A percentile compares a stretch with the other conserved stretches of the same genome.
Evolutionary conservation across 202 grass and related monocot species (phyloP).

Genomic region (Digitaria exilis): DNA sequence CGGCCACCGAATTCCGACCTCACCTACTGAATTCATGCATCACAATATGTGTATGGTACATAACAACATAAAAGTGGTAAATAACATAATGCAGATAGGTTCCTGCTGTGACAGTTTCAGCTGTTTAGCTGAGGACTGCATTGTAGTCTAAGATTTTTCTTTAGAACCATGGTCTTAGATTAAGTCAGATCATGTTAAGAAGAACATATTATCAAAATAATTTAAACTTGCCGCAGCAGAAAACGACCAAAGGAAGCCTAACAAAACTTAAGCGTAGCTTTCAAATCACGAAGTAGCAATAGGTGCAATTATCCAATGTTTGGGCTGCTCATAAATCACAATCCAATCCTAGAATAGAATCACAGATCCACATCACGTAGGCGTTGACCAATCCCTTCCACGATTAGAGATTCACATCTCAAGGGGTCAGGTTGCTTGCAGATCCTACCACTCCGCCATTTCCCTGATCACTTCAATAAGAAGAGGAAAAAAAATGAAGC

Average conservation of each 20-base stretch:
- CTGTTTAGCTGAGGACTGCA: neutral
- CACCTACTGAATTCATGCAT: neutral
- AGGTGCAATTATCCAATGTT: neutral
- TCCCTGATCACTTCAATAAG: neutral
- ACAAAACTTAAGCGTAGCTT: neutral
- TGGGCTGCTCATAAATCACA: neutral
- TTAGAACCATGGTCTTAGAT: neutral
- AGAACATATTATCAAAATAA: neutral
- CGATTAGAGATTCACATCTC: slow-evolving; percentile 10
- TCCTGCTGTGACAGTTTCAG: neutral
- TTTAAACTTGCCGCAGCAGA: neutral
- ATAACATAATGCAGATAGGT: neutral
- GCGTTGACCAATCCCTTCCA: slow-evolving; percentile 7
- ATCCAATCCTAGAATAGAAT: slow-evolving; percentile 34
- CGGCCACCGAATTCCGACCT: neutral
- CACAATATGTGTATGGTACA: neutral
- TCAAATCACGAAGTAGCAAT: neutral
- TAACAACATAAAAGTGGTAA: neutral
- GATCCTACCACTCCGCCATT: neutral
- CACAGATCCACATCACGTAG: slow-evolving; percentile 34
- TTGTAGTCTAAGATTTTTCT: neutral
- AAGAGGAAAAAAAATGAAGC: neutral
- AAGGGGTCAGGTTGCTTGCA: neutral
- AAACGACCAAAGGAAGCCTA: neutral
- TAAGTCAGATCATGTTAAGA: neutral